Evolutionary conservation across 305 asterid species (phyloP), one percentile per base, ranked within the genome.

Genomic region (Ajuga reptans): DNA sequence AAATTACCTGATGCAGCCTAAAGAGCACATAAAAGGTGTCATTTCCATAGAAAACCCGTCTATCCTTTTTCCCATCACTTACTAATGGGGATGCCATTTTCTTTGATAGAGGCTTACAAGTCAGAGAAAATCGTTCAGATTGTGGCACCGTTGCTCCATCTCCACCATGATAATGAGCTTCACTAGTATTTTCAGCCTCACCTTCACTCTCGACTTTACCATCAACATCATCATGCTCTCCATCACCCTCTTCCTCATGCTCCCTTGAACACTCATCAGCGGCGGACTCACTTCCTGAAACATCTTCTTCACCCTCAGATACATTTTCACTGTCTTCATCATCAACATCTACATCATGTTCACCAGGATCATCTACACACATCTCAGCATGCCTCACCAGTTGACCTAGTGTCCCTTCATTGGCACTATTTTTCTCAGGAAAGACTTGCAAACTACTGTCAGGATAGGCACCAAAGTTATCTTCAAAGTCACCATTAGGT

Each of bases 171-270:
- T 66, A 80, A 67, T 84, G 91, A 72, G 87, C 85, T 73, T 86
- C 97, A 78, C 87, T 76, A 16, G 75, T 83, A 65, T 85, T 90
- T 72, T 89, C 99, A 0, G 84, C 97, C 81, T 95, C 99, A 75
- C 92, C 97, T 82, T 91, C 99, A 80, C 96, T 88, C 84, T 87
- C 98, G 36, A 80, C 97, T 84, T 91, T 89, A 49, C 86, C 88
- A 66, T 94, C 93, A 72, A 80, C 66, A 39, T 84, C 95, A 67
- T 86, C 95, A 63, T 80, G 91, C 47, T 84, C 96, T 46, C 77
- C 95, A 66, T 85, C 96, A 60, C 84, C 97, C 82, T 84, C 96
- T 78, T 88, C 98, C 77, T 82, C 95, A 0, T 76, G 89, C 76
- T 87, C 96, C 60, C 88, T 79, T 33, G 94, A 87, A 75, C 96